phyloP scores from a whole-genome alignment of 2,329 filamentous ascomycete genomes.

The Trichophyton mentagrophytes region DNA sequence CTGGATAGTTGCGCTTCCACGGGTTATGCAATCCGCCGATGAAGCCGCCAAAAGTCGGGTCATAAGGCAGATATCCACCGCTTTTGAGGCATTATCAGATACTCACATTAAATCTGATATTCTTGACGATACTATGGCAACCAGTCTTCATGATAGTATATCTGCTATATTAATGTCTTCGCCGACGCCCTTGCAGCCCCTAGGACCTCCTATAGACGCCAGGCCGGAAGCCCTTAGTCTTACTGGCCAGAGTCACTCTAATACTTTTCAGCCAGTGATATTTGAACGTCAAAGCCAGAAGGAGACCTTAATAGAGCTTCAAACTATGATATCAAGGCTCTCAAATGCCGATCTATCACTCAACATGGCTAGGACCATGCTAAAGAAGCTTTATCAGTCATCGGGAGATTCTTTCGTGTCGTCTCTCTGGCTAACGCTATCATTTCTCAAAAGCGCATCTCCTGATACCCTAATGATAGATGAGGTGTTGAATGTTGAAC shows the following conservation, averaged over 20 bases:
- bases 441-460: conserved; percentile 51
- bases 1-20: conserved; percentile 69
- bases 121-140: conserved; percentile 54
- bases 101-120: conserved; percentile 53
- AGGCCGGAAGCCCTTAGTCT: conserved; percentile 21
- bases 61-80: conserved; percentile 63
- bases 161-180: conserved; percentile 33
- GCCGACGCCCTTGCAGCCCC: conserved; percentile 20
- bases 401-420: conserved; percentile 50
- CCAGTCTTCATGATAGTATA: conserved; percentile 63
- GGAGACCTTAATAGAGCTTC: conserved; percentile 49
- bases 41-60: conserved; percentile 61
- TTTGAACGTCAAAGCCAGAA: conserved; percentile 54
- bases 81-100: conserved; percentile 52
- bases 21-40: conserved; percentile 72
- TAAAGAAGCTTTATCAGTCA: conserved; percentile 49
- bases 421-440: conserved; percentile 67
- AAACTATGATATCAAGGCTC: conserved; percentile 47
- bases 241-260: conserved; percentile 15
- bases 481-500: conserved; percentile 49
- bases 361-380: conserved; percentile 50
- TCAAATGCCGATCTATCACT: conserved; percentile 31
- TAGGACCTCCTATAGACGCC: conserved; percentile 15
- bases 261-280: conserved; percentile 48
- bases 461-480: conserved; percentile 45